These are phyloP conservation scores for Kazachstania taianensis DNA, from an alignment of 805 yeast genomes.

Conservation along the genomic window DNA sequence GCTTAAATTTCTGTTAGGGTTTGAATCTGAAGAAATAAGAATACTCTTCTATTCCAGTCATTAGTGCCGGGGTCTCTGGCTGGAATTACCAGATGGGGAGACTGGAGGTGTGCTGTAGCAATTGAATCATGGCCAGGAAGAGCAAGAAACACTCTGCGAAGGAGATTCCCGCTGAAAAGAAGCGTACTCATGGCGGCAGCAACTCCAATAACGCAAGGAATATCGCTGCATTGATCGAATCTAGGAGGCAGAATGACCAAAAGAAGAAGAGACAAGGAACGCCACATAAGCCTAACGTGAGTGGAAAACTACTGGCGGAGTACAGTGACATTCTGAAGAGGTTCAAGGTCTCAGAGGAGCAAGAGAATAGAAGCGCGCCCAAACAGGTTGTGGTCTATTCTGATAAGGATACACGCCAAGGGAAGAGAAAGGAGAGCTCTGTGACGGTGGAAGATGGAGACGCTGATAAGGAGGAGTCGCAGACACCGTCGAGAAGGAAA, in stretches of 20 bases:
- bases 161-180: neutral
- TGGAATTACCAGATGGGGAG: too few species aligned
- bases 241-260: slow-evolving; percentile 3
- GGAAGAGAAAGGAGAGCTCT: neutral
- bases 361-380: neutral
- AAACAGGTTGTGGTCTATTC: slow-evolving; percentile 1
- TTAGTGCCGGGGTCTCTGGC: too few species aligned
- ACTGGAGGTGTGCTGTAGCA: neutral
- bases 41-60: too few species aligned
- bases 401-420: neutral
- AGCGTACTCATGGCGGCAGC: too few species aligned
- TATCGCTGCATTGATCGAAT: slow-evolving; percentile 3
- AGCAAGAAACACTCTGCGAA: neutral
- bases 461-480: slow-evolving; percentile 13
- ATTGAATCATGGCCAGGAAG: neutral
- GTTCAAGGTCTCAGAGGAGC: slow-evolving; percentile 6
- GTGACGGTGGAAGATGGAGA: neutral
- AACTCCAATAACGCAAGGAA: neutral
- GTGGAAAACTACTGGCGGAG: slow-evolving; percentile 16
- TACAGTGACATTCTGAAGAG: slow-evolving; percentile 8
- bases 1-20: too few species aligned
- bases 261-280: slow-evolving; percentile 5
- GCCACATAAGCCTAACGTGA: neutral
- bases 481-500: slow-evolving; percentile 34
- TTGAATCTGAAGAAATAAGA: too few species aligned